Conservation (phyloP, 2,329 filamentous ascomycete species). For the Calycina marina region DNA sequence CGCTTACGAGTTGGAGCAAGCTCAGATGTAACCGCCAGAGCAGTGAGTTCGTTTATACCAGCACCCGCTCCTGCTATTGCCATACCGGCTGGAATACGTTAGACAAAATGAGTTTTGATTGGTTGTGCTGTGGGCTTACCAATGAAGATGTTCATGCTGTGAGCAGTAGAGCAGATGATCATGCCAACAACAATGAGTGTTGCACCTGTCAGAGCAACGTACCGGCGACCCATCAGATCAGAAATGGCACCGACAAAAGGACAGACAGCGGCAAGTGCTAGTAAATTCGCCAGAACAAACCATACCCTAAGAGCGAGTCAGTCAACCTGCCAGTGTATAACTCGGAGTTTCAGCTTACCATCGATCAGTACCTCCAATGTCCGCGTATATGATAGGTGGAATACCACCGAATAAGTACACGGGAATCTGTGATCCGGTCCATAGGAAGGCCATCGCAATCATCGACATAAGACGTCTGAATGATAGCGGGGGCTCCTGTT, state of each 20-base stretch:
- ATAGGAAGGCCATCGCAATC: slow-evolving; percentile 42
- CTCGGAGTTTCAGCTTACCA: too few species aligned
- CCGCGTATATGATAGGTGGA: slow-evolving; percentile 39
- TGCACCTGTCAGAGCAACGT: slow-evolving; percentile 40
- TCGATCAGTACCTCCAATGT: slow-evolving; percentile 37
- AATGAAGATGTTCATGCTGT: slow-evolving; percentile 46
- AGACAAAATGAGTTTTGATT: not conserved
- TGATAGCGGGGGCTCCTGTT: slow-evolving; percentile 29
- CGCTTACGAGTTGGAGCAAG: slow-evolving; percentile 51
- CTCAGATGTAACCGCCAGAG: slow-evolving; percentile 52
- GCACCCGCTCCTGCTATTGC: slow-evolving; percentile 47
- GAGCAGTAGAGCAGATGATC: slow-evolving; percentile 41
- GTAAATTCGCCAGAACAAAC: slow-evolving; percentile 32
- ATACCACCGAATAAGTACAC: slow-evolving; percentile 38
- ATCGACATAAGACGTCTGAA: slow-evolving; percentile 42
- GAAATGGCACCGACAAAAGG: slow-evolving; percentile 53
- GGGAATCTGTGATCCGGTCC: slow-evolving; percentile 46
- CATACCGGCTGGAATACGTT: slow-evolving; percentile 27
- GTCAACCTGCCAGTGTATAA: not conserved
- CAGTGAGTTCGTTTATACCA: slow-evolving; percentile 53
- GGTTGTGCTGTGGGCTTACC: slow-evolving; percentile 24
- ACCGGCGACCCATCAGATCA: slow-evolving; percentile 46
- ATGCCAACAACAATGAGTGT: slow-evolving; percentile 40
- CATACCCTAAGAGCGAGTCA: slow-evolving; percentile 17
- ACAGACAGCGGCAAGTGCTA: slow-evolving; percentile 40